Percentiles rank a stretch among this genome's conserved stretches.
These are phyloP conservation scores for Solanum hybrid DNA, from an alignment of 305 asterid genomes.

Conservation along the genomic window DNA sequence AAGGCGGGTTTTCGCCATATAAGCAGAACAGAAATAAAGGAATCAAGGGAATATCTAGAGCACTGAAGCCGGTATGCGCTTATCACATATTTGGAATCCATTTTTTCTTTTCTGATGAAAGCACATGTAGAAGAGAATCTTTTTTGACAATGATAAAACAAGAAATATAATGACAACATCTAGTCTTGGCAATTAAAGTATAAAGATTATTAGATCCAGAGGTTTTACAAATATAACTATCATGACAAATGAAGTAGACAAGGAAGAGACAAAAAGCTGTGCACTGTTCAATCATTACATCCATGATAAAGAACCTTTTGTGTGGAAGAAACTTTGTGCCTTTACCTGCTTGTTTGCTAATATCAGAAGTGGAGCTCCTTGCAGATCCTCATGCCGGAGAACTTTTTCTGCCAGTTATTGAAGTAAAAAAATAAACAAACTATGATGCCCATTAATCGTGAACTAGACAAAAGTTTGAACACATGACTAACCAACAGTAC, in stretches of 20 bases:
- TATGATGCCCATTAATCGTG: not conserved
- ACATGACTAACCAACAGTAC: slow-evolving; percentile 2
- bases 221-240: not conserved
- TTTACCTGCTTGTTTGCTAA: slow-evolving; percentile 92
- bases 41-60: not conserved
- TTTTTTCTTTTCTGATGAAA: not conserved
- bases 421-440: not conserved
- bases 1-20: not conserved
- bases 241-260: not conserved
- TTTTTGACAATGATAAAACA: not conserved
- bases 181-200: not conserved
- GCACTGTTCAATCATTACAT: not conserved
- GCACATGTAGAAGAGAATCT: not conserved
- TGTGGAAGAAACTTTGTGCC: not conserved
- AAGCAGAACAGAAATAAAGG: not conserved
- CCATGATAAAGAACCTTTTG: not conserved
- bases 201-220: not conserved
- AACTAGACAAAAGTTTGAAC: not conserved
- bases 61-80: not conserved
- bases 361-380: slow-evolving; percentile 89
- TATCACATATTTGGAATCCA: not conserved
- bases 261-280: not conserved
- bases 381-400: slow-evolving; percentile 93
- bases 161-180: not conserved
- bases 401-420: slow-evolving; percentile 60